Evolutionary conservation across 768 basidiomycete genomes (phyloP), one percentile per base, ranked within the genome.

Genomic region (Collybiopsis luxurians): DNA sequence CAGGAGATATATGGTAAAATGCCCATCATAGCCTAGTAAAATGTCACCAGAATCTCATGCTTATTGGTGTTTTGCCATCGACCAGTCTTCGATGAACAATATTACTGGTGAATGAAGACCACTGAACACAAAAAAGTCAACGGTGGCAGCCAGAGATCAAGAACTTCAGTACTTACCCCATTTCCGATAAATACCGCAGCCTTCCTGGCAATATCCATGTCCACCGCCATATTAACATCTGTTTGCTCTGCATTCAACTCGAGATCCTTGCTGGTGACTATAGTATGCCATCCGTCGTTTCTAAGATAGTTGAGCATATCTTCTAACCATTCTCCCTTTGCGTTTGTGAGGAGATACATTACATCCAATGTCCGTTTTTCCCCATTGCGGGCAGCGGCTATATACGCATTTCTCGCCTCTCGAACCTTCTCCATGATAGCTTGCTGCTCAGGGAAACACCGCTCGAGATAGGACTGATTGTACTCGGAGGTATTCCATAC

Each of bases 321-420:
- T 6, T 71, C 70, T 12, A 79, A 58, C 79, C 79, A 84, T 27
- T 70, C 67, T 4, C 69, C 67, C 28, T 75, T 59, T 45, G 76
- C 82, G 53, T 85, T 82, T 36, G 83, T 81, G 67, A 83, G 61
- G 36, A 84, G 55, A 63, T 74, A 83, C 31, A 84, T 59, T 1
- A 73, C 69, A 59, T 79, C 75, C 43, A 83, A 64, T 19, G 64
- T 64, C 47, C 21, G 63, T 56, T 39, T 38, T 45, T 65, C 63
- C 2, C 68, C 63, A 13, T 39, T 21, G 65, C 66, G 6, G 54
- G 60, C 51, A 34, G 42, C 36, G 15, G 19, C 7, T 6, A 71
- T 26, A 52, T 76, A 77, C 2, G 76, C 76, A 3, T 67, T 57
- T 31, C 74, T 63, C 17, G 78, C 73, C 28, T 73, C 66, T 17